Base-by-base conservation (phyloP, 2,329 filamentous ascomycete species). In the Botryosphaeria agaves region DNA sequence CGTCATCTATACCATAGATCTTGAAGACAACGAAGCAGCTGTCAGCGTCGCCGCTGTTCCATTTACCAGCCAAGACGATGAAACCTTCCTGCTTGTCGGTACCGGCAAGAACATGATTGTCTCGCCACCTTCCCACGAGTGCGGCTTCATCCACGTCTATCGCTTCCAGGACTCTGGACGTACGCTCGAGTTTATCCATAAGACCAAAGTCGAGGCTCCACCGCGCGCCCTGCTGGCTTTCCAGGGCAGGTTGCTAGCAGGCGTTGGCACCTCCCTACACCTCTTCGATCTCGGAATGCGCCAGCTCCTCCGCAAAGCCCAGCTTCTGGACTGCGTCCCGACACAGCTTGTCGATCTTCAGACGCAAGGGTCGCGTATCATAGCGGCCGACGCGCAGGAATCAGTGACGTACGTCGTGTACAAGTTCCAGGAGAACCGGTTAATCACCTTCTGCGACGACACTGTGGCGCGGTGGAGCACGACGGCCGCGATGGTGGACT, bases 381-480 rank as follows among this genome's bases (percentile, higher is more conserved):
- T 94, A 31, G 83, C 92, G 20, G 85, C 83, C 9, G 91, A 99
- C 49, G 76, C 94, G 18, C 79, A 87, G 42, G 84, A 98, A 49
- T 85, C 83, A 33, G 72, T 95, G 33, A 87, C 78, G 0, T 95
- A 81, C 42, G 79, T 91, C 8, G 85, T 91, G 15, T 95, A 93
- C 63, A 95, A 98, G 53, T 76, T 77, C 26, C 73, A 83, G 40
- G 80, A 84, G 41, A 95, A 95, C 54, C 79, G 78, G 43, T 63
- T 98, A 28, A 91, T 98, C 35, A 80, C 87, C 0, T 98, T 98
- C 45, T 81, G 71, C 12, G 89, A 98, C 48, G 89, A 99, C 49
- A 78, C 76, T 5, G 69, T 94, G 36, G 67, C 84, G 30, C 74
- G 89, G 18, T 95, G 85, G 81, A 92, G 83, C 1, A 92, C 83